Conservation (phyloP, 2,329 filamentous ascomycete genomes). For the Exophiala oligosperma region DNA sequence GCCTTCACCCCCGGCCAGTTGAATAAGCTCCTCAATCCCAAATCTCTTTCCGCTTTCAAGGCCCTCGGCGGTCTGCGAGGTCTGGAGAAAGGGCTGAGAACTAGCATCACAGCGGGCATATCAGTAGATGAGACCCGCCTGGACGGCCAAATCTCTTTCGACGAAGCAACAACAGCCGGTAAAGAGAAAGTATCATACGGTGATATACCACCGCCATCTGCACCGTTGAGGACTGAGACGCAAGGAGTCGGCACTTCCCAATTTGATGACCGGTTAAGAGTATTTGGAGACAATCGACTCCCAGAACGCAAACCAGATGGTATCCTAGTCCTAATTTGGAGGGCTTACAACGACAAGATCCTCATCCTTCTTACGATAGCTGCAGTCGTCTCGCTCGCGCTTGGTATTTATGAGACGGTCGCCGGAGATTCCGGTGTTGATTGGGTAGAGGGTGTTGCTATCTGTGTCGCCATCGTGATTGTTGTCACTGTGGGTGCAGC, state of each 20-base stretch:
- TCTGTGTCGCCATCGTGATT: conserved; percentile 64
- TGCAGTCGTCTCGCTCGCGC: conserved; percentile 65
- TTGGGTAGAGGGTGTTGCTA: conserved; percentile 69
- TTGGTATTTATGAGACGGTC: conserved; percentile 69
- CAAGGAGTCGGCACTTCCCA: conserved; percentile 19
- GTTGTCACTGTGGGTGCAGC: conserved; percentile 63
- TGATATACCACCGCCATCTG: conserved; percentile 12
- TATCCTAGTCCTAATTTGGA: conserved; percentile 63
- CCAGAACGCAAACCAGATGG: conserved; percentile 64
- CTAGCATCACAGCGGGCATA: conserved; percentile 70
- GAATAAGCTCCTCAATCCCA: conserved; percentile 85
- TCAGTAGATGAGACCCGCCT: conserved; percentile 72
- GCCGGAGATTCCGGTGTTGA: conserved; percentile 53
- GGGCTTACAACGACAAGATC: conserved; percentile 72
- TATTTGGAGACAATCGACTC: conserved; percentile 62
- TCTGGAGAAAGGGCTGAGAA: conserved; percentile 75
- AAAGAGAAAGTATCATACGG: conserved; percentile 16
- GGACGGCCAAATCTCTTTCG: conserved; percentile 67
- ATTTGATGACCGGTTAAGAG: conserved; percentile 58
- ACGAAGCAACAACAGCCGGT: conserved; percentile 57
- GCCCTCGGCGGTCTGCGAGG: conserved; percentile 75
- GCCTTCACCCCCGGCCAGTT: conserved; percentile 82
- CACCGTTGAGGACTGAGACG: background rate
- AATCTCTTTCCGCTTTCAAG: conserved; percentile 79
- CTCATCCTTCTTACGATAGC: conserved; percentile 69